These are phyloP conservation scores for Boletus rex-veris DNA, from an alignment of 768 basidiomycete genomes.

Conservation along the genomic window DNA sequence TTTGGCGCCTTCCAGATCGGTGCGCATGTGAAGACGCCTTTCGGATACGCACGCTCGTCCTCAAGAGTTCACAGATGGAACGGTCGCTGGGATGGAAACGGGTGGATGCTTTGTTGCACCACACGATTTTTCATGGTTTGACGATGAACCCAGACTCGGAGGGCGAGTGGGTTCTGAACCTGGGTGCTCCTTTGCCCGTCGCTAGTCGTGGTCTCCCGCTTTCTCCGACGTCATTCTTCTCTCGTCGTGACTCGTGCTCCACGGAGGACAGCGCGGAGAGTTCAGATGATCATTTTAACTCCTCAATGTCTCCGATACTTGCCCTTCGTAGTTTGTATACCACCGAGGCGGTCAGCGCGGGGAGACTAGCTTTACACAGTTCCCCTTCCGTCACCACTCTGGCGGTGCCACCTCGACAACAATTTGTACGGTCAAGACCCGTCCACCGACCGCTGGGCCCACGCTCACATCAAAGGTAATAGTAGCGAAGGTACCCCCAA, in stretches of 20 bases:
- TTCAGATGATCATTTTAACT: neutral
- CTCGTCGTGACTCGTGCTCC: neutral
- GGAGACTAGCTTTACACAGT: too few species aligned
- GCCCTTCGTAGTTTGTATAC: too few species aligned
- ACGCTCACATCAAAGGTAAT: neutral
- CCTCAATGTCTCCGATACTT: too few species aligned
- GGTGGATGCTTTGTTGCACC: slow-evolving; percentile 49
- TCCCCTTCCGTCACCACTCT: too few species aligned
- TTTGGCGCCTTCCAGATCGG: slow-evolving; percentile 25
- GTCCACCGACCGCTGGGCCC: neutral
- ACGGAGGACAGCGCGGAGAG: neutral
- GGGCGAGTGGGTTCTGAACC: slow-evolving; percentile 29
- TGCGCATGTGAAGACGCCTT: slow-evolving; percentile 37
- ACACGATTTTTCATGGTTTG: slow-evolving; percentile 50
- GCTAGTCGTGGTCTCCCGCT: neutral
- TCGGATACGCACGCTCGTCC: slow-evolving; percentile 36
- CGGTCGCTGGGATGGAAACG: slow-evolving; percentile 46
- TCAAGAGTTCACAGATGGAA: slow-evolving; percentile 33
- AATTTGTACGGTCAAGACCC: neutral
- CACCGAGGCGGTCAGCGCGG: too few species aligned
- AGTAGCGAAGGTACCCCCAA: too few species aligned
- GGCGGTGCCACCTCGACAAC: too few species aligned
- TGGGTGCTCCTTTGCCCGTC: slow-evolving; percentile 6
- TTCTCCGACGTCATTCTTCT: neutral
- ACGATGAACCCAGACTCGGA: slow-evolving; percentile 18